phyloP scores from a whole-genome alignment of 164 flowering plant genomes.

The Piper betle region DNA sequence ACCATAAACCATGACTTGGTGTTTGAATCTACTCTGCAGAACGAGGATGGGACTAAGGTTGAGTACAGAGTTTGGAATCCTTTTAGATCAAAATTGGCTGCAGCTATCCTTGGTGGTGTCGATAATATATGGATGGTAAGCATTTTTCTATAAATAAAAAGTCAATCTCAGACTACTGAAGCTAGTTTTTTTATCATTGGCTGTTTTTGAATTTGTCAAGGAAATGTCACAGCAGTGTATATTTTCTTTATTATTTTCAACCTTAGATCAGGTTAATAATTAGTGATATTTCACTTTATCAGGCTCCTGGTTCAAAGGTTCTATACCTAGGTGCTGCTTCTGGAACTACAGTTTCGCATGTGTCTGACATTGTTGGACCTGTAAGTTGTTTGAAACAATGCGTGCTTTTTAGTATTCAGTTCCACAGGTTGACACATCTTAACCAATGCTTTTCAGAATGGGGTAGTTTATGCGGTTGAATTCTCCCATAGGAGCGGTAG shows the following conservation, averaged over 20 bases:
- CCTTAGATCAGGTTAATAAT: not conserved
- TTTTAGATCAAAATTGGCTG: slow-evolving; percentile 89
- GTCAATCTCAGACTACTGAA: not conserved
- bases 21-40: slow-evolving; percentile 21
- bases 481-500: slow-evolving; percentile 99
- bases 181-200: not conserved
- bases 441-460: slow-evolving; percentile 24
- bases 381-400: slow-evolving; percentile 31
- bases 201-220: not conserved
- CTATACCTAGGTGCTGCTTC: slow-evolving; percentile 98
- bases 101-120: slow-evolving; percentile 88
- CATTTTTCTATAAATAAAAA: not conserved
- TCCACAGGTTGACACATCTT: not conserved
- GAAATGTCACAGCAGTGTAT: not conserved
- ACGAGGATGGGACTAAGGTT: slow-evolving; percentile 78
- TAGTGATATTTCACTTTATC: not conserved
- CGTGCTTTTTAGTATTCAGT: not conserved
- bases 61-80: slow-evolving; percentile 97
- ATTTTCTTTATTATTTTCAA: not conserved
- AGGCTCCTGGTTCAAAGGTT: slow-evolving; percentile 83
- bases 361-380: slow-evolving; percentile 95
- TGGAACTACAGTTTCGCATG: slow-evolving; percentile 96
- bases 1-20: not conserved
- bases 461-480: slow-evolving; percentile 90
- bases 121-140: slow-evolving; percentile 88